phyloP scores from a whole-genome alignment of 371 early-diverging fungal species.

The Mortierella sp. region DNA sequence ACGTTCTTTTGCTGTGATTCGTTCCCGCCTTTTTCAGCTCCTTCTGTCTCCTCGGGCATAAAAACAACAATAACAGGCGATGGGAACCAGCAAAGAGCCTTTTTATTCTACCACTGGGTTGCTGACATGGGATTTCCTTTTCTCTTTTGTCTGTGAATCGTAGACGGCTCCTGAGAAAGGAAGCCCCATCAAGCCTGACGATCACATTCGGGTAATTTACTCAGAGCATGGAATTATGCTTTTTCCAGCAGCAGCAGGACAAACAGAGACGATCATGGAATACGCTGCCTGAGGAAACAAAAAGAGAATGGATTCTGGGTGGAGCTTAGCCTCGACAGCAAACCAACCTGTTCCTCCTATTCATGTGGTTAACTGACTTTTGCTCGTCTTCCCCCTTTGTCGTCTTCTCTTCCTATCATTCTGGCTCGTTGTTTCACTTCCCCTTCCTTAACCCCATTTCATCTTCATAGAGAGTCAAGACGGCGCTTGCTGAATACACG shows the following conservation, averaged over 20 bases:
- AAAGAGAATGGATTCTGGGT: not conserved
- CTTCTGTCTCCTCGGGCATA: constrained; percentile 4
- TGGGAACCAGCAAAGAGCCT: not conserved
- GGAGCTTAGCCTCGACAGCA: not conserved
- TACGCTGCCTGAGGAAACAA: not conserved
- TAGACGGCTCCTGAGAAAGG: constrained; percentile 57
- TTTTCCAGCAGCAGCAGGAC: not conserved
- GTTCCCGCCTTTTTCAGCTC: not conserved
- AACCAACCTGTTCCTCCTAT: not conserved
- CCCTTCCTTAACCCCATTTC: constrained; percentile 11
- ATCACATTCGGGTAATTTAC: constrained; percentile 53
- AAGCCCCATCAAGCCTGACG: constrained; percentile 43
- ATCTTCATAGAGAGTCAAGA: constrained; percentile 49
- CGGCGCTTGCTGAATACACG: constrained; percentile 50
- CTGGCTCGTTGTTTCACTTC: not conserved
- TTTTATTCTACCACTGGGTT: not conserved
- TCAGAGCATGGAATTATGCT: not conserved
- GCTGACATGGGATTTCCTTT: constrained; percentile 6
- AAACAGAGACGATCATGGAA: not conserved
- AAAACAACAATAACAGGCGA: constrained; percentile 8
- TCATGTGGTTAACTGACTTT: not conserved
- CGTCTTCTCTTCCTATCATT: not conserved
- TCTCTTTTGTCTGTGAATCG: constrained; percentile 13
- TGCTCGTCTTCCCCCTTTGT: not conserved
- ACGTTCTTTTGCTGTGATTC: not conserved